Conservation (phyloP, 306 rosid species). For the Cyamopsis tetragonoloba region DNA sequence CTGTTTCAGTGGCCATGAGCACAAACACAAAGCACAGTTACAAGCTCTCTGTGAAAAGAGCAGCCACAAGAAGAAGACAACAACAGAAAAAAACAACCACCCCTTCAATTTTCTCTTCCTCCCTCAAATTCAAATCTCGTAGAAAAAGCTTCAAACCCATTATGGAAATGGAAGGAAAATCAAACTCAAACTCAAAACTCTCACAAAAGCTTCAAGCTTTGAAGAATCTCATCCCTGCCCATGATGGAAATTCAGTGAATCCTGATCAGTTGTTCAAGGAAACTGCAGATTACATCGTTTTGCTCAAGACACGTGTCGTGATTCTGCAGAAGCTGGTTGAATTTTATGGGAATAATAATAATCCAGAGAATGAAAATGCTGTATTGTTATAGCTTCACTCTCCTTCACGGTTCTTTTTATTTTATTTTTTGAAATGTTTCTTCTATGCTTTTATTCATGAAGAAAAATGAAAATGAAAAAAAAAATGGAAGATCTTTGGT, state of each 20-base stretch:
- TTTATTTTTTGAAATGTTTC: not conserved
- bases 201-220: conserved; percentile 56
- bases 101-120: conserved; percentile 16
- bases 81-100: not conserved
- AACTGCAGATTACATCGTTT: conserved; percentile 85
- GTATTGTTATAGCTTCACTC: conserved; percentile 36
- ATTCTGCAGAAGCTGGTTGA: conserved; percentile 73
- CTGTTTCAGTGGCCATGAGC: conserved; percentile 40
- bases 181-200: conserved; percentile 42
- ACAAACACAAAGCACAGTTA: conserved; percentile 37
- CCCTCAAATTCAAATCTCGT: conserved; percentile 25
- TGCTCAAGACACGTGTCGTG: conserved; percentile 55
- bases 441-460: conserved; percentile 16
- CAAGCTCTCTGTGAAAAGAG: conserved; percentile 39
- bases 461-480: not conserved
- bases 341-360: conserved; percentile 44
- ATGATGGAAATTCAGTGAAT: conserved; percentile 30
- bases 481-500: conserved; percentile 9
- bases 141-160: conserved; percentile 39
- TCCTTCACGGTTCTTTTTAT: not conserved
- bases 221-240: conserved; percentile 61
- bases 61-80: conserved; percentile 27
- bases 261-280: conserved; percentile 66
- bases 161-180: conserved; percentile 17
- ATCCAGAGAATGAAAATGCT: conserved; percentile 32